These are phyloP conservation scores for Tuber magnatum DNA, from an alignment of 495 filamentous ascomycete genomes.

Conservation along the genomic window DNA sequence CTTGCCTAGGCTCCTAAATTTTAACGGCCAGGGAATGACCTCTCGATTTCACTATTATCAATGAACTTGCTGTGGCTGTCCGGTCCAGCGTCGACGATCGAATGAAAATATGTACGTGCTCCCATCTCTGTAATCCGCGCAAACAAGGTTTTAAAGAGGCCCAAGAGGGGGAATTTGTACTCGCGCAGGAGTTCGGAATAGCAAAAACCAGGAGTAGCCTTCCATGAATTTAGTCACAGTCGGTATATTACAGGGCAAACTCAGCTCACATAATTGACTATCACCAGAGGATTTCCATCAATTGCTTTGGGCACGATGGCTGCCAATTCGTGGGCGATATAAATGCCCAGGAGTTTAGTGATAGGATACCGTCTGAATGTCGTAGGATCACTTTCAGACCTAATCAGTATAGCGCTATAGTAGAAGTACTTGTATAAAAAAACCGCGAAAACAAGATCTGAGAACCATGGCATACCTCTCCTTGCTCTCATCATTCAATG, in stretches of 20 bases:
- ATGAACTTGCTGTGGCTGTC: conserved; percentile 50
- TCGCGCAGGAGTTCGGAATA: conserved; percentile 46
- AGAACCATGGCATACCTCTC: not conserved
- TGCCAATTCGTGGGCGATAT: conserved; percentile 48
- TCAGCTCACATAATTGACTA: conserved; percentile 45
- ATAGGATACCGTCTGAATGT: conserved; percentile 43
- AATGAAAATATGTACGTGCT: conserved; percentile 46
- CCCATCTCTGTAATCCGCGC: conserved; percentile 49
- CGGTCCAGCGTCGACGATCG: conserved; percentile 33
- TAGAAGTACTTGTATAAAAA: not conserved
- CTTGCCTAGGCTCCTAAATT: not conserved
- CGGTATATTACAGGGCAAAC: not conserved
- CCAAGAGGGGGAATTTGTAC: not conserved
- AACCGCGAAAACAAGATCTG: not conserved
- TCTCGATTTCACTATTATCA: conserved; percentile 37
- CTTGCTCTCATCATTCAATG: conserved; percentile 40
- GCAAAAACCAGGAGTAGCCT: conserved; percentile 50
- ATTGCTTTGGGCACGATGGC: conserved; percentile 29
- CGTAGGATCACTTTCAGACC: not conserved
- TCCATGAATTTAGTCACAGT: not conserved
- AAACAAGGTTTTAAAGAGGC: conserved; percentile 18
- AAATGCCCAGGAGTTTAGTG: conserved; percentile 51
- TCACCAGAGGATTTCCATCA: conserved; percentile 38
- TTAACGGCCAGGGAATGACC: conserved; percentile 7
- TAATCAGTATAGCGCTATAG: not conserved